Base-by-base conservation (phyloP, 2,329 filamentous ascomycete genomes). In the Aspergillus transmontanensis region DNA sequence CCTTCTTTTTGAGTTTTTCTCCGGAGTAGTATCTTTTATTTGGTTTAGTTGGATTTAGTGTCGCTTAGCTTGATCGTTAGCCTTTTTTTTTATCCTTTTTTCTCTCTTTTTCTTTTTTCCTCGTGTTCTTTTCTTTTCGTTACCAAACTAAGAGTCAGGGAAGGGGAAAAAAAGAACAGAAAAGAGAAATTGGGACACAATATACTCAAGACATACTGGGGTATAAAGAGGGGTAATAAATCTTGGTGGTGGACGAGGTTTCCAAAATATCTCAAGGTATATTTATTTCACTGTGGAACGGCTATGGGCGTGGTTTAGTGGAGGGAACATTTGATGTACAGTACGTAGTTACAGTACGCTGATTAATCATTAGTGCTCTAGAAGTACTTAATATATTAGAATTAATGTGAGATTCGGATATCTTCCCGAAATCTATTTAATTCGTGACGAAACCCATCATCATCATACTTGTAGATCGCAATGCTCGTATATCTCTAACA, bases 1-100 rank as follows among this genome's bases (percentile, higher is more conserved):
- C 51, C 41, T 61, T 55, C 50, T 57, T 43, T 41, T 58, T 61
- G 48, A 46, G 60, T 48, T 61, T 53, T 23, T 51, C 48, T 51
- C 48, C 48, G 48, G 48, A 51, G 48, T 51, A 51, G 48, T 51
- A 32, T 51, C 48, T 32, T 34, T 32, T n/a, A 19, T 32, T 51
- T 51, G 48, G 46, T 50, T 46, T 50, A 50, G 46, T 50, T 48
- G 46, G n/a, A n/a, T 57, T 57, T 34, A 32, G 57, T 57, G 53
- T 50, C 30, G 46, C 46, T 59, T 30, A 39, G 57, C 48, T 59
- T 51, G 23, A 12, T 23, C 26, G 21, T 19, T 48, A 26, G 46
- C 36, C 9, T n/a, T 30, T 34, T 23, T n/a, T n/a, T 26, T 51
- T 50, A 57, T 21, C 32, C 32, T 12, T 34, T 6, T 36, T 23